Conservation (phyloP, 2,329 filamentous ascomycete genomes). For the Trichophyton schoenleinii region DNA sequence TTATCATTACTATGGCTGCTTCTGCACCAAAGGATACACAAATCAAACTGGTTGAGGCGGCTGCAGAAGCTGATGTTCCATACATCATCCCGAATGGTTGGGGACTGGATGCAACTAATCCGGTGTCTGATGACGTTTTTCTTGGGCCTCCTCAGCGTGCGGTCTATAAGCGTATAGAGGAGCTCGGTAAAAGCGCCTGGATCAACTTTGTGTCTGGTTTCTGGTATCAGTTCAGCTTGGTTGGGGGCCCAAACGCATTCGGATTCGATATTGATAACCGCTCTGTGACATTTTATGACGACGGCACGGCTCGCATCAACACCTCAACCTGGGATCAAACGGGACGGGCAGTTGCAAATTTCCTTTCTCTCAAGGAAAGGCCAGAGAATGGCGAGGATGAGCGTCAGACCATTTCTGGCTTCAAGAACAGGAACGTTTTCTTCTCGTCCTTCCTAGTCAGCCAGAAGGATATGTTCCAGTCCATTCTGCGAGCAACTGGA, state of each 20-base stretch:
- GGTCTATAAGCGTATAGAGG: constrained; percentile 29
- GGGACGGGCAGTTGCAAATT: constrained; percentile 40
- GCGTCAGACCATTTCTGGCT: constrained; percentile 30
- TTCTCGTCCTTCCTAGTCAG: constrained; percentile 46
- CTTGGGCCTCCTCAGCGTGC: constrained; percentile 20
- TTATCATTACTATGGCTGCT: constrained; percentile 43
- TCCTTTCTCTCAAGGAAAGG: constrained; percentile 36
- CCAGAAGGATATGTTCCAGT: constrained; percentile 54
- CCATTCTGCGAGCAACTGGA: constrained; percentile 46
- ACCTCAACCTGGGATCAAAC: constrained; percentile 48
- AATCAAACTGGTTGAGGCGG: constrained; percentile 41
- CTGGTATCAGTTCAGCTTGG: constrained; percentile 42
- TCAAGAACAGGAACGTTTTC: constrained; percentile 39
- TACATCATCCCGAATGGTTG: constrained; percentile 45
- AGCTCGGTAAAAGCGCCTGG: constrained; percentile 23
- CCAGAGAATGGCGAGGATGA: constrained; percentile 31
- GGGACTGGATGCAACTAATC: constrained; percentile 18
- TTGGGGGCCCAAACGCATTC: constrained; percentile 28
- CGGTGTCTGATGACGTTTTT: constrained; percentile 24
- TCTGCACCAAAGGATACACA: constrained; percentile 35
- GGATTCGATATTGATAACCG: constrained; percentile 41
- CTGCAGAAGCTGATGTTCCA: constrained; percentile 42
- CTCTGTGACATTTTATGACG: constrained; percentile 40
- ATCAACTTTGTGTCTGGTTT: constrained; percentile 40
- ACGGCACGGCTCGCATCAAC: constrained; percentile 45